These are phyloP conservation scores for Parathielavia appendiculata DNA, from an alignment of 495 filamentous ascomycete genomes.

Conservation along the genomic window DNA sequence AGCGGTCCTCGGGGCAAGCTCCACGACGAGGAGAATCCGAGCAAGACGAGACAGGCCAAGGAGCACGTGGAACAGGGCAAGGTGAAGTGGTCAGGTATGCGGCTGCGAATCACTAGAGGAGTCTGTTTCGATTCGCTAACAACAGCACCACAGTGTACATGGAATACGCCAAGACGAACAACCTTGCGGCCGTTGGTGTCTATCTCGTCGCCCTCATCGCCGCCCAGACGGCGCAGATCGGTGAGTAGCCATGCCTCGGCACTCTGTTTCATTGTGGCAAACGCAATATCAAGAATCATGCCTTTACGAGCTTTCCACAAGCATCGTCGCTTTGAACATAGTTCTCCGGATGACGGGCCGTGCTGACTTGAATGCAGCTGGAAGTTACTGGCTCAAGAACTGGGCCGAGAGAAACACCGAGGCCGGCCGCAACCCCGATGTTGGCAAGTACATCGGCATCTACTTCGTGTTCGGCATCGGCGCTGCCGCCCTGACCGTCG, in stretches of 20 bases:
- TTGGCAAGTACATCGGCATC: conserved; percentile 87
- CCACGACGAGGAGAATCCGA: conserved; percentile 71
- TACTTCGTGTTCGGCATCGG: conserved; percentile 94
- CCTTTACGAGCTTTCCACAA: neutral
- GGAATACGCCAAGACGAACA: conserved; percentile 92
- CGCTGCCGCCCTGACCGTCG: conserved; percentile 74
- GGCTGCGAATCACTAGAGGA: neutral
- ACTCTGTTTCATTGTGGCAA: neutral
- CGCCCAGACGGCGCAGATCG: conserved; percentile 74
- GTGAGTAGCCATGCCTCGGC: conserved; percentile 33
- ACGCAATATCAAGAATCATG: neutral
- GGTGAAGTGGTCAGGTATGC: conserved; percentile 77
- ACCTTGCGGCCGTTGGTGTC: conserved; percentile 72
- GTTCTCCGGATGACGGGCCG: neutral
- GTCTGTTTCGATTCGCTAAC: conserved; percentile 22
- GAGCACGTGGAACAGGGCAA: conserved; percentile 90
- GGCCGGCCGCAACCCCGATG: conserved; percentile 60
- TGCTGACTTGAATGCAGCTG: conserved; percentile 34
- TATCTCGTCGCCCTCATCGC: conserved; percentile 74
- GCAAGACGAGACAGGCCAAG: conserved; percentile 78
- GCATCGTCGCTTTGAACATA: neutral
- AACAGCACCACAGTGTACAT: conserved; percentile 52
- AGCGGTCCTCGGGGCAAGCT: conserved; percentile 76
- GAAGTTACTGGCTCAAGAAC: conserved; percentile 86
- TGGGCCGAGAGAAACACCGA: conserved; percentile 79